Evolutionary conservation across 495 filamentous ascomycete species (phyloP).

Genomic region (Aspergillus diversus): DNA sequence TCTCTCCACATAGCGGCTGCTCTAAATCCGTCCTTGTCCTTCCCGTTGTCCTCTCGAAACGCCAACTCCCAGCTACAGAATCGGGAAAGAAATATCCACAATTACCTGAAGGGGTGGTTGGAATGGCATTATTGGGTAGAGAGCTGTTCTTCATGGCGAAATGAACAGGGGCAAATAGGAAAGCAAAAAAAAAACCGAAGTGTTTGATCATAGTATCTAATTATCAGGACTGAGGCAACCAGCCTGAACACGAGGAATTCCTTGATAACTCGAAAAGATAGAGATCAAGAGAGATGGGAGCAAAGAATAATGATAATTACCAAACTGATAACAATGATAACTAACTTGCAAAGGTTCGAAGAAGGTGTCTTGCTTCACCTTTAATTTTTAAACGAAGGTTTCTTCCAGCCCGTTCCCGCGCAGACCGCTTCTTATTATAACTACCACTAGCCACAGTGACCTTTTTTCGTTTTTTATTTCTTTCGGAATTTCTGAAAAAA

Average conservation of each 20-base stretch:
- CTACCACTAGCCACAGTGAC: neutral
- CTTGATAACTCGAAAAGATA: neutral
- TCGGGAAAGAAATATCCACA: neutral
- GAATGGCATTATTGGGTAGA: no score
- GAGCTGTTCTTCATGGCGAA: neutral
- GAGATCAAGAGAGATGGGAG: neutral
- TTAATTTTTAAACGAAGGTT: slow-evolving; percentile 1
- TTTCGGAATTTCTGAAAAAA: no score
- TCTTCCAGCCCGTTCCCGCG: slow-evolving; percentile 19
- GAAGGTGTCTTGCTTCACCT: no score
- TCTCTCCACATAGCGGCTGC: neutral
- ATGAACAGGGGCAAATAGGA: slow-evolving; percentile 1
- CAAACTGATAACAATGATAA: slow-evolving; percentile 2
- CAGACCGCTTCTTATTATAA: slow-evolving; percentile 28
- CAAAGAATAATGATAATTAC: slow-evolving; percentile 12
- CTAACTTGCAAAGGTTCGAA: neutral
- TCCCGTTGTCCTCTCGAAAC: neutral
- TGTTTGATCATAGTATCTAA: no score
- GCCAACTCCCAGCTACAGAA: neutral
- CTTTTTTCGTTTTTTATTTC: no score
- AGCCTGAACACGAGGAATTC: no score
- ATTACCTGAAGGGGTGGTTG: neutral
- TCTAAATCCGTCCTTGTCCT: neutral
- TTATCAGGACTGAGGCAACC: no score
- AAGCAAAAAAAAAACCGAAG: slow-evolving; percentile 1